Base-by-base conservation (phyloP, 208 protist genomes). In the Blastocrithidia nonstop region DNA sequence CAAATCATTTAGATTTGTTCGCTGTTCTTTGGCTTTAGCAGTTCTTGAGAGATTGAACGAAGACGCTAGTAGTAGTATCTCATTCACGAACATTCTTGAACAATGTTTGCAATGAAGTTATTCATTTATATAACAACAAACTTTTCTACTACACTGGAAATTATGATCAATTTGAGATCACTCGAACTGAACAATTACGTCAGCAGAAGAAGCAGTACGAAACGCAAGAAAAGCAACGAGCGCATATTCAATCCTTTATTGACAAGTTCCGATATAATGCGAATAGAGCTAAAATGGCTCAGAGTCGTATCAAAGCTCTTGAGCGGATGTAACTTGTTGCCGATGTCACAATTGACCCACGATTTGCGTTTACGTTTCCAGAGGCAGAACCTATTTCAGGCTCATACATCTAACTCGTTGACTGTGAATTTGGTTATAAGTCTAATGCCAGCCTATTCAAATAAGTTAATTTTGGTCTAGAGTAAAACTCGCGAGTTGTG, bases 11-110 rank as follows among this genome's bases (percentile, higher is more conserved):
- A 1, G 96, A 99, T 66, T 61, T 98, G 15, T 91, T 96, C 59
- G 95, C 95, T 5, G 90, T 97, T 36, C 69, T 98, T 29, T 99
- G 97, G 97, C 78, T 99, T 5, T 95, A 98, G 71, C 74, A 88
- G 28, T 98, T 97, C 61, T 68, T 99, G 17, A 63, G 74, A 59
- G 72, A 84, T 26, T 98, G 92, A 86, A 63, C 87, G 29, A 86
- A 88, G 46, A 98, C 95, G 31, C 68, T 99, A 5, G 62, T 99
- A 1, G 78, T 98, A 1, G 96, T 99, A 5, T 98, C 95, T 28
- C 97, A 99, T 80, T 95, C 94, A 45, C 81, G 95, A 17, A 84
- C 82, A 9, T 99, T 99, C 54, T 64, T 99, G 0, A 97, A 98
- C 67, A 77, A 75, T 29, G 94, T 98, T 7, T 94, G 87, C 51